Evolutionary conservation across 2,329 filamentous ascomycete species (phyloP).

Genomic region (Fusarium sacchari): DNA sequence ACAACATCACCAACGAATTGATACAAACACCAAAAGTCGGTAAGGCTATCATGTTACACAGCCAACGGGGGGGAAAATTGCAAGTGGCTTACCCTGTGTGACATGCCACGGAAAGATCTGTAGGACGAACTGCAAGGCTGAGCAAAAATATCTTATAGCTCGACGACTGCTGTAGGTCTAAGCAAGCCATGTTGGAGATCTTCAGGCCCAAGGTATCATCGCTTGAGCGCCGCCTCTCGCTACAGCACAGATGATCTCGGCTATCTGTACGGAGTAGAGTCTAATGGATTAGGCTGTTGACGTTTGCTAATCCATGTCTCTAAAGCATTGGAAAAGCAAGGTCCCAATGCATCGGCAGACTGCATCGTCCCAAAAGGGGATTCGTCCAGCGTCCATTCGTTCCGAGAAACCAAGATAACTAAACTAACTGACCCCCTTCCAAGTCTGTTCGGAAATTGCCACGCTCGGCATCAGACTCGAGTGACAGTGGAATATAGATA

Average conservation of each 20-base stretch:
- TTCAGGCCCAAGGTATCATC: neutral
- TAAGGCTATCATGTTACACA: neutral
- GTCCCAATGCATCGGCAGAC: constrained; percentile 1
- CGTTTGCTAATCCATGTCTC: neutral
- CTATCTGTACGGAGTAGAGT: neutral
- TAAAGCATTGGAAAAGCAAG: neutral
- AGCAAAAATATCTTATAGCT: neutral
- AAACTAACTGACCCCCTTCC: neutral
- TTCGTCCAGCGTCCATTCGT: neutral
- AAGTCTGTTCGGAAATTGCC: neutral
- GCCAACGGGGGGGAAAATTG: neutral
- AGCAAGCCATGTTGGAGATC: neutral
- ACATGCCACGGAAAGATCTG: neutral
- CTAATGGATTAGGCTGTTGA: neutral
- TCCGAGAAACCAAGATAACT: neutral
- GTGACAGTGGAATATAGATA: neutral
- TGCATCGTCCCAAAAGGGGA: constrained; percentile 15
- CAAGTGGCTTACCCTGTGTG: neutral
- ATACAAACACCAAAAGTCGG: neutral
- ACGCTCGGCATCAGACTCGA: neutral
- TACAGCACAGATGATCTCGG: neutral
- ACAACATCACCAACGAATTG: neutral
- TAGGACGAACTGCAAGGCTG: constrained; percentile 14
- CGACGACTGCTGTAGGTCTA: neutral
- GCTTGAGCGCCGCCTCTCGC: neutral